A percentile compares a stretch with the other conserved stretches of the same genome.
These are phyloP conservation scores for Pyricularia sp. DNA, from an alignment of 2,329 filamentous ascomycete species.

Conservation along the genomic window DNA sequence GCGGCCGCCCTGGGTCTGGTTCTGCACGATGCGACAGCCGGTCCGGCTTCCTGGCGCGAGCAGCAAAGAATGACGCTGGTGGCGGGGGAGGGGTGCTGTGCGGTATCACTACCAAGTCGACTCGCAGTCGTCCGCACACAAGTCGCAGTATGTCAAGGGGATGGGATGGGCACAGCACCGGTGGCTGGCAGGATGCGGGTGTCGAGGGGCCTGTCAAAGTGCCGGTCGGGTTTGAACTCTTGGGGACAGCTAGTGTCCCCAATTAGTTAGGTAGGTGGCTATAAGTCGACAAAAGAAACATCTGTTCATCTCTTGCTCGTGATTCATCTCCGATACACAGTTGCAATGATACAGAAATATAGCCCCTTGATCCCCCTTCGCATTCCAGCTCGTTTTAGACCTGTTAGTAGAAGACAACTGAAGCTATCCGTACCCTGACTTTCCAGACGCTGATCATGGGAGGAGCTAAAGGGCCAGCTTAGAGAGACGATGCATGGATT, in stretches of 20 bases:
- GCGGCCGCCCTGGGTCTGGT: too few relatives aligned
- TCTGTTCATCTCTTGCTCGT: too few relatives aligned
- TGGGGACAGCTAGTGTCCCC: not conserved
- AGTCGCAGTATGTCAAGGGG: not conserved
- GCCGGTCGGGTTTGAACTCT: not conserved
- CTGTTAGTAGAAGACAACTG: not conserved
- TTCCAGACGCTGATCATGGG: not conserved
- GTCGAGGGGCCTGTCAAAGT: too few relatives aligned
- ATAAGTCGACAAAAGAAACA: too few relatives aligned
- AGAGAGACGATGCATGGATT: too few relatives aligned
- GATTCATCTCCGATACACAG: not conserved
- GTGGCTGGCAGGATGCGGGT: not conserved
- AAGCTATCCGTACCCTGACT: not conserved
- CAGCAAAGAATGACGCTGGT: too few relatives aligned
- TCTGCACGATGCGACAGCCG: too few relatives aligned
- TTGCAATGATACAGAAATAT: not conserved
- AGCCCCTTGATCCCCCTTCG: not conserved
- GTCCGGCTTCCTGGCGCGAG: too few relatives aligned
- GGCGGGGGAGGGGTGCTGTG: too few relatives aligned
- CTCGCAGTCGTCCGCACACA: too few relatives aligned
- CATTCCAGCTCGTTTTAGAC: not conserved
- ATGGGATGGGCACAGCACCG: not conserved
- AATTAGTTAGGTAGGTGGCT: not conserved
- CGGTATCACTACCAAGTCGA: too few relatives aligned
- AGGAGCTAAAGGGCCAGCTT: too few relatives aligned